phyloP scores from a whole-genome alignment of 2,329 filamentous ascomycete species.

The Dothideomycetidae sp. region DNA sequence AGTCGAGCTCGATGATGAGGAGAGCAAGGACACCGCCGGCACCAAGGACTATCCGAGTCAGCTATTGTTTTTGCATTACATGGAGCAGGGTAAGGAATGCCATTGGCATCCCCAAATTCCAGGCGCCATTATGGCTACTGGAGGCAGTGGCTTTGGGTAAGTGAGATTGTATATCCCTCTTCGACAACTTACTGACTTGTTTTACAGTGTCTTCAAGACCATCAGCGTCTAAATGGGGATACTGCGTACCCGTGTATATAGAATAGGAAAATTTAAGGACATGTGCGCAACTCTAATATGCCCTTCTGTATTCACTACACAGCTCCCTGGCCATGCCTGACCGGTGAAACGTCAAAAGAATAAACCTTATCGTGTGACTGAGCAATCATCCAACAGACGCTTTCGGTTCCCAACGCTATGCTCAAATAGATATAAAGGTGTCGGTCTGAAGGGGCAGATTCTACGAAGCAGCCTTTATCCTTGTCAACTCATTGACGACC shows the following conservation, averaged over 20 bases:
- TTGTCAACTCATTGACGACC: constrained; percentile 76
- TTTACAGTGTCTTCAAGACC: constrained; percentile 24
- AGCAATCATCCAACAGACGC: too few species aligned
- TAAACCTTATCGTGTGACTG: too few species aligned
- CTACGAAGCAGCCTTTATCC: constrained; percentile 37
- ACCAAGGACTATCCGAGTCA: constrained; percentile 87
- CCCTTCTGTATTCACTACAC: too few species aligned
- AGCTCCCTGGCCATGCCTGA: too few species aligned
- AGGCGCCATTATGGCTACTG: constrained; percentile 77
- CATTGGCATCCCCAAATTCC: constrained; percentile 98
- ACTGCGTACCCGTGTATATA: too few species aligned
- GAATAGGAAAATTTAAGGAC: too few species aligned
- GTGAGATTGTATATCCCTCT: constrained; percentile 24
- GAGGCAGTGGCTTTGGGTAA: constrained; percentile 64
- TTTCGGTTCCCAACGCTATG: too few species aligned
- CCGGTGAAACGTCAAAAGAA: too few species aligned
- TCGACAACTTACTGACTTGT: background rate
- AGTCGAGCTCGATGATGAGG: constrained; percentile 92
- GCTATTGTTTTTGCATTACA: constrained; percentile 90
- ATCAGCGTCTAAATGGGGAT: constrained; percentile 26
- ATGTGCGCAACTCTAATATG: too few species aligned
- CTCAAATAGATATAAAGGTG: too few species aligned
- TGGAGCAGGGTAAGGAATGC: constrained; percentile 84
- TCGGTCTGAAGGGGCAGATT: too few species aligned
- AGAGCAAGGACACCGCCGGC: constrained; percentile 77